These are phyloP conservation scores for Ligustrum vulgare DNA, from an alignment of 257 asterid genomes.

Conservation along the genomic window DNA sequence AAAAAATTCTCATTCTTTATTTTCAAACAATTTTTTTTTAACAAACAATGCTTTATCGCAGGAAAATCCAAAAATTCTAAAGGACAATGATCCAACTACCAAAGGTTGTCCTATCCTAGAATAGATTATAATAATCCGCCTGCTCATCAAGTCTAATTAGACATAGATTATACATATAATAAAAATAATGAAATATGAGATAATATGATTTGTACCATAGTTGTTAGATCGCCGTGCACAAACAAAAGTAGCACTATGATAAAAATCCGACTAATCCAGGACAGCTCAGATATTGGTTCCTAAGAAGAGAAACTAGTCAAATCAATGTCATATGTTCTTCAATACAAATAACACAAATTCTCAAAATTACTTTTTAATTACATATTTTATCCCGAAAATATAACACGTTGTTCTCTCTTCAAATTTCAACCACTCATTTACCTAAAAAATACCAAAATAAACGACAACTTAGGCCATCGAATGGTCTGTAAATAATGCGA, in stretches of 20 bases:
- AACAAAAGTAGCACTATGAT: slow-evolving; percentile 4
- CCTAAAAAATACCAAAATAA: no score
- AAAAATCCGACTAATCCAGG: not conserved
- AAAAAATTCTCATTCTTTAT: no score
- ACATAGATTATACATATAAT: not conserved
- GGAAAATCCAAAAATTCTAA: not conserved
- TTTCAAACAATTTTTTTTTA: no score
- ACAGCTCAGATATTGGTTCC: slow-evolving; percentile 24
- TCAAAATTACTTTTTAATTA: no score
- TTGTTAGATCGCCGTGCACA: slow-evolving; percentile 4
- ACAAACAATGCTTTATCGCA: no score
- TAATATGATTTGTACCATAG: not conserved
- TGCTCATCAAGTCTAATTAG: not conserved
- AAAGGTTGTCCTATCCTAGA: not conserved
- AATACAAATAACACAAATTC: no score
- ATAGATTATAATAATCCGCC: not conserved
- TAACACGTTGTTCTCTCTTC: no score
- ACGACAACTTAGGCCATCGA: no score
- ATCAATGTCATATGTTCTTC: no score
- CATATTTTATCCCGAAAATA: no score
- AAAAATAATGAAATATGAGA: not conserved
- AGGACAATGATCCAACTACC: slow-evolving; percentile 13
- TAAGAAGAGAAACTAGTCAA: slow-evolving; percentile 15
- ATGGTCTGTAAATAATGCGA: no score
- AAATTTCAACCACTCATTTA: no score